Conservation (phyloP, 306 rosid species). For the Begonia masoniana region DNA sequence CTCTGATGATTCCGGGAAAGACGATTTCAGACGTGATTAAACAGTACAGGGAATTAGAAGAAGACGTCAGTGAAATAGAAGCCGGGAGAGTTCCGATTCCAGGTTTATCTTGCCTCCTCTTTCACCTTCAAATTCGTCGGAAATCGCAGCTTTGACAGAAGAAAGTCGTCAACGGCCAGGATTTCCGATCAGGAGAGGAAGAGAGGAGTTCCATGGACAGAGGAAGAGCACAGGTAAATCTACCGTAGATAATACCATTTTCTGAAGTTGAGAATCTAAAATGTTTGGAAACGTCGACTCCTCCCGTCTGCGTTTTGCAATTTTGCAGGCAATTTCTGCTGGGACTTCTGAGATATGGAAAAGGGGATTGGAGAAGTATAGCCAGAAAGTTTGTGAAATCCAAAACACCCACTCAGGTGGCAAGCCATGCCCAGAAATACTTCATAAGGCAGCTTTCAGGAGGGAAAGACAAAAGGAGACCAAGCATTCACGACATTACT, state of each 20-base stretch:
- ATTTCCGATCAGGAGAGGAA: constrained; percentile 77
- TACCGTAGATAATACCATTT: background rate
- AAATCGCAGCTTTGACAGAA: constrained; percentile 45
- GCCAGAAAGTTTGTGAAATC: constrained; percentile 66
- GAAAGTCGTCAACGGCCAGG: constrained; percentile 28
- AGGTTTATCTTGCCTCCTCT: constrained; percentile 54
- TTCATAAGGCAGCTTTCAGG: constrained; percentile 77
- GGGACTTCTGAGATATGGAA: constrained; percentile 80
- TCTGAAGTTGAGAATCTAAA: background rate
- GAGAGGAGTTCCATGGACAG: constrained; percentile 61
- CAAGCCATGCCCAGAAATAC: constrained; percentile 76
- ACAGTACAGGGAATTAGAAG: constrained; percentile 71
- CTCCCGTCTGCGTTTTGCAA: background rate
- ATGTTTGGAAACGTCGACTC: no score
- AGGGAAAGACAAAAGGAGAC: constrained; percentile 77
- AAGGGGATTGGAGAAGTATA: constrained; percentile 93
- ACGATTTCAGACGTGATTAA: constrained; percentile 65
- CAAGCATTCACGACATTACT: constrained; percentile 92
- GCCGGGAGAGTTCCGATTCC: constrained; percentile 74
- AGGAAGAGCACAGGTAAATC: constrained; percentile 78
- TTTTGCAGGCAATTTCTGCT: constrained; percentile 57
- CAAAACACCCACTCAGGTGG: constrained; percentile 48
- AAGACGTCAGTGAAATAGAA: constrained; percentile 74
- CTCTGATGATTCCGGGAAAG: constrained; percentile 86
- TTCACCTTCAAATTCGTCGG: constrained; percentile 51